phyloP scores from a whole-genome alignment of 805 yeast species.

The Pichia kluyveri region DNA sequence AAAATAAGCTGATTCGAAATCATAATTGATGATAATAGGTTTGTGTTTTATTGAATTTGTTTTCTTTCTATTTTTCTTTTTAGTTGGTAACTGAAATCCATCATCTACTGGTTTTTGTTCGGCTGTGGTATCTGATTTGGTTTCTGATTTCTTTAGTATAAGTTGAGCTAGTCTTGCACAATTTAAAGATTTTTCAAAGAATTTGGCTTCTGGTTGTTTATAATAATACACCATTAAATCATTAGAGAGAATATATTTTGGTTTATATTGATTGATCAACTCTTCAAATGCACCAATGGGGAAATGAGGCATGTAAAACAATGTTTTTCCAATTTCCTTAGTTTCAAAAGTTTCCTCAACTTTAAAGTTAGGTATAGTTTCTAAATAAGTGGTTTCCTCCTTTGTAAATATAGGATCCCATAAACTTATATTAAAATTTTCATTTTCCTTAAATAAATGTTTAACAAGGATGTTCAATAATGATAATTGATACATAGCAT shows the following conservation, averaged over 20 bases:
- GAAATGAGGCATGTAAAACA: slow-evolving; percentile 28
- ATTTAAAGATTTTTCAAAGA: slow-evolving; percentile 20
- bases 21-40: slow-evolving; percentile 10
- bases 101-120: background rate
- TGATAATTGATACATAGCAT: slow-evolving; percentile 23
- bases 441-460: slow-evolving; percentile 3
- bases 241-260: slow-evolving; percentile 23
- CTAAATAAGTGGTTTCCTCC: slow-evolving; percentile 15
- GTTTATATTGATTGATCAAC: slow-evolving; percentile 14
- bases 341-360: slow-evolving; percentile 10
- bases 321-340: background rate
- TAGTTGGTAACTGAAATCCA: slow-evolving; percentile 12
- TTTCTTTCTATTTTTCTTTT: slow-evolving; percentile 9
- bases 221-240: slow-evolving; percentile 22
- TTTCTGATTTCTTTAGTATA: background rate
- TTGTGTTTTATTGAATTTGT: background rate
- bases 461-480: slow-evolving; percentile 13
- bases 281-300: slow-evolving; percentile 24
- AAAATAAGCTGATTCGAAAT: slow-evolving; percentile 12
- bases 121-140: background rate
- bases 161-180: slow-evolving; percentile 19
- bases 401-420: slow-evolving; percentile 26
- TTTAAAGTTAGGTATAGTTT: slow-evolving; percentile 5
- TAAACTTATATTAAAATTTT: slow-evolving; percentile 11
- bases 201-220: slow-evolving; percentile 20